Percentiles rank a stretch among this genome's conserved stretches.
Evolutionary conservation across 2,329 filamentous ascomycete genomes (phyloP).

Genomic region (Lecanicillium sp.): DNA sequence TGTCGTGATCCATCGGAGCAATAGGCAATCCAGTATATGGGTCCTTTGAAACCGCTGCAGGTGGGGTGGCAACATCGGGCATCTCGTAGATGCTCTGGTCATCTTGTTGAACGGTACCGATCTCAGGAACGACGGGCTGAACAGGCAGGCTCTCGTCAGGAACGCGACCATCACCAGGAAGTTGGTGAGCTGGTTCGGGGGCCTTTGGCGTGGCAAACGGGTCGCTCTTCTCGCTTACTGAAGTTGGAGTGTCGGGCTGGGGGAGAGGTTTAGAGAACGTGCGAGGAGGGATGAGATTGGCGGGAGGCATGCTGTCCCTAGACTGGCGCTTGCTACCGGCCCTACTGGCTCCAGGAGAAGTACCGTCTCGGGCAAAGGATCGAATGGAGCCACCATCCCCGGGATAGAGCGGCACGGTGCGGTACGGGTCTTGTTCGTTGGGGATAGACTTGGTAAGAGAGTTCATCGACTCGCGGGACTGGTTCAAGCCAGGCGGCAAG

Average conservation of each 20-base stretch:
- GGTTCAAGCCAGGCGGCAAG: constrained; percentile 72
- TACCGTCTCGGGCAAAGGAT: constrained; percentile 34
- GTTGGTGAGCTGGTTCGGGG: constrained; percentile 19
- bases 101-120: constrained; percentile 22
- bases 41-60: constrained; percentile 20
- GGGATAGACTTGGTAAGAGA: constrained; percentile 72
- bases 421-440: constrained; percentile 77
- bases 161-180: constrained; percentile 10
- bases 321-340: constrained; percentile 29
- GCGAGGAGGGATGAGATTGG: constrained; percentile 22
- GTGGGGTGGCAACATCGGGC: constrained; percentile 20
- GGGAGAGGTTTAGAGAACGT: constrained; percentile 36
- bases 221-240: constrained; percentile 24
- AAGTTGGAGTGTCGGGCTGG: constrained; percentile 9
- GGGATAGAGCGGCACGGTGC: constrained; percentile 48
- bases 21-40: constrained; percentile 13
- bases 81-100: constrained; percentile 18
- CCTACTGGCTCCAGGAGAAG: constrained; percentile 38
- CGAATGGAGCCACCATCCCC: constrained; percentile 49
- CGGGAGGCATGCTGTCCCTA: constrained; percentile 14
- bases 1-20: constrained; percentile 8
- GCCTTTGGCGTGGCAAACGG: constrained; percentile 27
- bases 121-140: constrained; percentile 28
- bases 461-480: constrained; percentile 78
- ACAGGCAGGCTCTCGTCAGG: constrained; percentile 20